Evolutionary conservation across 352 stramenopile genomes (phyloP), one percentile per base, ranked within the genome.

Genomic region (Phytophthora hibernalis): DNA sequence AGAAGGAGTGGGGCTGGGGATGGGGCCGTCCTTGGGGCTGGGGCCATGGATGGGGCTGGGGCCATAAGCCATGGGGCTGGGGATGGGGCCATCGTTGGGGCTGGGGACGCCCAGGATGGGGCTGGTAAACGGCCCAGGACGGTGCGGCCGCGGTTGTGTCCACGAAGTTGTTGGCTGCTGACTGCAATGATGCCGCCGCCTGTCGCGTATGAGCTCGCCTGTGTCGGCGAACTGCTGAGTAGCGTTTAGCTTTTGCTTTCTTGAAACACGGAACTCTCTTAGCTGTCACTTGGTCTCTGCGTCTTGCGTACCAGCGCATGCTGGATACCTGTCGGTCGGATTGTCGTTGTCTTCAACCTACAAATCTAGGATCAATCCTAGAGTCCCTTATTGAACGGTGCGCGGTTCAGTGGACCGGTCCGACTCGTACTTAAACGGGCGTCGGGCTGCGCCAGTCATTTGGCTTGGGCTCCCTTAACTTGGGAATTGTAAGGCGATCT

Each of bases 391-490:
- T 13, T 6, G 16, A 7, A 31, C 30, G 50, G 50, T 56, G 13
- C 2, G 20, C 54, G 40, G 54, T 53, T 45, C 54, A 8, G 26
- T 33, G 9, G 44, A 63, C 59, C 58, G 59, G 49, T 49, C 50
- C 42, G 16, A 40, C 49, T 51, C 38, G 45, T 9, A 24, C 28
- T 47, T 47, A 38, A 31, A 54, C 31, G 44, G 40, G 40, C 26
- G 42, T 33, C 22, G 1, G 22, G 54, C 20, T 15, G 42, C 26
- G 55, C 68, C 68, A 76, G 53, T 72, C 68, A 72, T 76, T 72
- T 62, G n/a, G 26, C n/a, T 31, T 22, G 1, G 15, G 26, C 54
- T 55, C 21, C 33, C 43, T 8, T 35, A 16, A 55, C 61, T 69
- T 64, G 61, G 12, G 1, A 11, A 54, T 59, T 64, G 61, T 69